Conservation (phyloP, 345 rosid genomes). For the Melastoma malabathricum region DNA sequence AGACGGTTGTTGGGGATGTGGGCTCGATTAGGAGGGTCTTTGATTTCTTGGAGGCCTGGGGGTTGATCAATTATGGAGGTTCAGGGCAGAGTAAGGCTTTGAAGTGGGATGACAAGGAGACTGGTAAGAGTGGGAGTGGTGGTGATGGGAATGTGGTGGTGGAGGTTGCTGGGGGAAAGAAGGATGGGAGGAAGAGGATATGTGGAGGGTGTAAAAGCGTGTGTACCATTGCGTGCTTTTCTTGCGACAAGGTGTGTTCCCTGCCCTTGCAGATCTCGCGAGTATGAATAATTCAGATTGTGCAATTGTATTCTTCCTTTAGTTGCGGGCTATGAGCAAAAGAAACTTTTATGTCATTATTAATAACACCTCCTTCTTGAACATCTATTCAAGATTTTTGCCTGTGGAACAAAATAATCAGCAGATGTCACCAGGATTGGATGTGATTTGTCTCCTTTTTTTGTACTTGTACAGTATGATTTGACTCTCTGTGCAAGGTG, state of each 20-base stretch:
- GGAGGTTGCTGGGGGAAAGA: slow-evolving; percentile 10
- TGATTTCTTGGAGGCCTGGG: slow-evolving; percentile 88
- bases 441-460: neutral
- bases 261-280: neutral
- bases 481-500: slow-evolving; percentile 89
- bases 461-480: slow-evolving; percentile 34
- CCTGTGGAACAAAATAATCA: no score
- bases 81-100: slow-evolving; percentile 41
- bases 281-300: neutral
- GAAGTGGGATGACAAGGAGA: slow-evolving; percentile 85
- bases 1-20: slow-evolving; percentile 68
- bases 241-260: slow-evolving; percentile 60
- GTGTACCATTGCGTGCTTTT: slow-evolving; percentile 83
- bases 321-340: no score
- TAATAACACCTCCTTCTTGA: no score
- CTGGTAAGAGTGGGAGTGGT: slow-evolving; percentile 15
- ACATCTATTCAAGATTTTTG: no score
- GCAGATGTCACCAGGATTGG: neutral
- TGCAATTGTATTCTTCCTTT: neutral
- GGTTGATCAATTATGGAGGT: slow-evolving; percentile 56
- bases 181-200: slow-evolving; percentile 39
- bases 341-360: no score
- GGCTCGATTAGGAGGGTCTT: slow-evolving; percentile 85
- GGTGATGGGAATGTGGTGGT: slow-evolving; percentile 13
- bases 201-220: slow-evolving; percentile 73